phyloP scores from a whole-genome alignment of 1,284 basidiomycete species.

The Anthracocystis panici-leucophaei region DNA sequence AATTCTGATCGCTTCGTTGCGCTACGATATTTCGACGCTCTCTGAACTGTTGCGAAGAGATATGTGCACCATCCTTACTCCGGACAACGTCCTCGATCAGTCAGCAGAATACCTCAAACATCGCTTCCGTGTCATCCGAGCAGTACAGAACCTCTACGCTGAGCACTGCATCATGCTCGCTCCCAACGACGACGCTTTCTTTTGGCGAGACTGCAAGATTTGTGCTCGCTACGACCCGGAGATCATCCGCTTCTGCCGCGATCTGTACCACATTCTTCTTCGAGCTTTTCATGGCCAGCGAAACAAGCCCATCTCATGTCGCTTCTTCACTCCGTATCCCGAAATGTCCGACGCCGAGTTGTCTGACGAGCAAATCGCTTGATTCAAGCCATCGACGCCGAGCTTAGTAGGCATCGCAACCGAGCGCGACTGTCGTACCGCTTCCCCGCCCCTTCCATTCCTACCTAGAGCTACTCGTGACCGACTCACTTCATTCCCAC shows the following conservation, averaged over 20 bases:
- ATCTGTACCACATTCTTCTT: constrained; percentile 29
- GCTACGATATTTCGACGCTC: constrained; percentile 27
- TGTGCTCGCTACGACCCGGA: constrained; percentile 33
- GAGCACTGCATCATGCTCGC: constrained; percentile 32
- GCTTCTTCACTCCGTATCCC: constrained; percentile 16
- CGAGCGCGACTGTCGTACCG: no score
- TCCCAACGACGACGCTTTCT: constrained; percentile 30
- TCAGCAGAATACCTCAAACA: constrained; percentile 14
- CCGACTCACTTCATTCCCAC: no score
- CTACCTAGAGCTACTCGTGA: no score
- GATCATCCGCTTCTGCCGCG: constrained; percentile 37
- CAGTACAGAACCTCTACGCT: constrained; percentile 25
- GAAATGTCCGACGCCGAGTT: constrained; percentile 24
- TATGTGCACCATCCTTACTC: constrained; percentile 27
- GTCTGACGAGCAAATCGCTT: constrained; percentile 1
- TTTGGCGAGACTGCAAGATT: constrained; percentile 28
- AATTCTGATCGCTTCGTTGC: constrained; percentile 20
- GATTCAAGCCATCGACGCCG: neutral
- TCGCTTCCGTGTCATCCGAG: constrained; percentile 29
- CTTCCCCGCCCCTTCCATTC: no score
- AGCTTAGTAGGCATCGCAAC: neutral
- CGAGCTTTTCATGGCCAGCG: constrained; percentile 24
- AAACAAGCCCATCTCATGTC: constrained; percentile 20
- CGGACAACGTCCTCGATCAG: constrained; percentile 20
- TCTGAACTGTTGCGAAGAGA: constrained; percentile 37